Base-by-base conservation (phyloP, 73 alveolate genomes). In the Urostyla sp. region DNA sequence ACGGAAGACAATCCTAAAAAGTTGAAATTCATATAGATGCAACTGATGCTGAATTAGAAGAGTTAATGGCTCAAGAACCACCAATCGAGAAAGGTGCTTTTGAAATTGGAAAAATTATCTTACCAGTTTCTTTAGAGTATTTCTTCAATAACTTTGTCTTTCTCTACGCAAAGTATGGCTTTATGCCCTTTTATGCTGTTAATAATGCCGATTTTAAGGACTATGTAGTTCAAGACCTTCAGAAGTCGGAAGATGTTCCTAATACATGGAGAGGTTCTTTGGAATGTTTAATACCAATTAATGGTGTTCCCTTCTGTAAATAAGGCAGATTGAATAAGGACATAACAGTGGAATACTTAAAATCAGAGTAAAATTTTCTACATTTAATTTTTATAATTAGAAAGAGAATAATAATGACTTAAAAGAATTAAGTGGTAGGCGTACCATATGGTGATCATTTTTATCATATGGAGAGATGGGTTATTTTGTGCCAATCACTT, bases 401-500 rank as follows among this genome's bases (percentile, higher is more conserved):
- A 28, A 66, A 66, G n/a, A 66, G 27, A 16, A 43, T 66, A 18
- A 2, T 18, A 1, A 69, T 69, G 8, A 46, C 37, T 3, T 1
- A 5, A 11, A 69, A 69, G 28, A 49, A 20, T 16, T 31, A 45
- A 16, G 49, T 69, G 1, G 54, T 38, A 8, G 83, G 49, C 15
- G 83, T 69, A 34, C 83, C 83, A 35, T 69, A 69, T 69, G 83
- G 72, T 13, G 83, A 69, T 49, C 83, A 69, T 49, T 69, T 69
- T 40, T 69, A 69, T 49, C 83, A 69, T 23, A 10, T 31, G 27
- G 83, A 69, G 69, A 69, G 18, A 4, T 69, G 83, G 83, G 4
- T 30, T 69, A 31, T 69, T 3, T 10, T 69, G 23, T 44, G 72
- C 3, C 54, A 67, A 1, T 45, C 11, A 20, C 56, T 46, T 16